Base-by-base conservation (phyloP, 2,329 filamentous ascomycete genomes). In the Aspergillus proliferans region DNA sequence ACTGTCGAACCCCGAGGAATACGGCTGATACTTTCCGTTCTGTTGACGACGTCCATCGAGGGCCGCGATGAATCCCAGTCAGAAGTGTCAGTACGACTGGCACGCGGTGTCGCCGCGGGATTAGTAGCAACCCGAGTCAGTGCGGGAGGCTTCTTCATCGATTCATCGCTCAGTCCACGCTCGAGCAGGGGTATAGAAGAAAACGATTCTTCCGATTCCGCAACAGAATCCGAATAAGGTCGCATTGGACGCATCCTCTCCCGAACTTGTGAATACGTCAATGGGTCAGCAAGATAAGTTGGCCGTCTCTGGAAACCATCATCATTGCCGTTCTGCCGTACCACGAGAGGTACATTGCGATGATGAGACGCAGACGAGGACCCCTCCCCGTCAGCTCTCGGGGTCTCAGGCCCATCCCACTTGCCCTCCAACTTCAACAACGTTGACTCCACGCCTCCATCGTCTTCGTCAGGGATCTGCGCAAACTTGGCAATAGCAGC, bases 361-460 rank as follows among this genome's bases (percentile, higher is more conserved):
- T 19, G 22, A n/a, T 26, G 21, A 14, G 21, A 8, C 9, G 39
- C 15, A 19, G 19, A 21, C 12, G n/a, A 15, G 6, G 19, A 24
- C 14, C 21, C n/a, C 15, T 36, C 14, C 18, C 19, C 45, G 22
- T 28, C 41, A 12, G 47, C 22, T 18, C 48, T 43, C 40, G 46
- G 51, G 26, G 40, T 43, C 14, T 34, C 47, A 28, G 53, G 40
- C 2, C 45, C 51, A 43, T 53, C 50, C 63, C 85, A 93, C 57
- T 83, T 92, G 8, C 93, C 93, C 71, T 98, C 93, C 0, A 98
- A 77, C 62, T 97, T 98, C 58, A 91, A 71, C 45, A 98, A 69
- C 0, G 93, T 88, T n/a, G 91, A 90, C 63, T 97, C 93, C 22
- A 97, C 84, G 10, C 92, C 92, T 6, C 89, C 89, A 62, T 94